Evolutionary conservation across 2,329 filamentous ascomycete genomes (phyloP), one percentile per base, ranked within the genome.

Genomic region (Penicillium sp.): DNA sequence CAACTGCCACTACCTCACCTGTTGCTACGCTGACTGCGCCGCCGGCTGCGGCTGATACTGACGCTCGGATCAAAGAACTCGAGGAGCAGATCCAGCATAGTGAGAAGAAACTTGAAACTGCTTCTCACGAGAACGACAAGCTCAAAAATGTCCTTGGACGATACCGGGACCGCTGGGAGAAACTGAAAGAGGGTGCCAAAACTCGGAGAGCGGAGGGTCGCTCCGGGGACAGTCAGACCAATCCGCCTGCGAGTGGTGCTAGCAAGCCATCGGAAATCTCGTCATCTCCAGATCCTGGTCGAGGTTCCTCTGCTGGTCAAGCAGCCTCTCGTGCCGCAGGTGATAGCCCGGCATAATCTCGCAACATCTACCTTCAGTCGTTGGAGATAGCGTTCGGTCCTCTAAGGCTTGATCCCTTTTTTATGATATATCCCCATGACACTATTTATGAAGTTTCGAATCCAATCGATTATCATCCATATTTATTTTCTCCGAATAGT

Each of bases 91-190:
- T 92, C 23, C 77, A 78, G 9, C 77, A 78, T 21, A 77, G 83
- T 59, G 75, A 82, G 53, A 83, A 82, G 63, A 85, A 89, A 62
- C 82, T 87, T 65, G 85, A 89, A 48, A 82, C 82, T 47, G 77
- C 91, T 48, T 86, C 75, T 12, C 80, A 78, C 49, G 84, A 87
- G 63, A 86, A 87, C 58, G 82, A 86, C 64, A 86, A 85, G 70
- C 71, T 87, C 49, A 79, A 77, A 54, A 78, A 74, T 41, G 80
- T 83, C 7, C 72, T 88, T 15, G 78, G 74, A 0, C 76, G 81
- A 55, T 89, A 89, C 69, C 72, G 84, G 50, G 83, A 87, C 55
- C 82, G 85, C 58, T 90, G 86, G 86, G 86, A 89, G 72, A 85
- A 84, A 64, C 72, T 90, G 63, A 89, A 89, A 72, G 84, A 86